Evolutionary conservation across 176 grass and related monocot genomes (phyloP).

Genomic region (Hordeum vulgare): DNA sequence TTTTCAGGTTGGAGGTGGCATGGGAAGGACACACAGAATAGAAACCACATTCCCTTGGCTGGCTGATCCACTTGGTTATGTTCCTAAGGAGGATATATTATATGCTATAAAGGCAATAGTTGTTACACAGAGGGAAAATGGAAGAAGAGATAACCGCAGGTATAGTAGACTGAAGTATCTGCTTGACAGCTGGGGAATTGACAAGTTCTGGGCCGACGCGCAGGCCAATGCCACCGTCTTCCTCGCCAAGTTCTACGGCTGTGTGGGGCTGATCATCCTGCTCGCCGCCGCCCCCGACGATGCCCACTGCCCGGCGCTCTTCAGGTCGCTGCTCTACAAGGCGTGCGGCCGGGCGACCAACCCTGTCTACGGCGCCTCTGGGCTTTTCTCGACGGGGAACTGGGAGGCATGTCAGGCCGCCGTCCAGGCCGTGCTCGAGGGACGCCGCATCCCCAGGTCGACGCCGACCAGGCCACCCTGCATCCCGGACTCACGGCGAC

Average conservation of each 20-base stretch:
- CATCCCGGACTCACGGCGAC: neutral
- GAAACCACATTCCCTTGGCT: no score
- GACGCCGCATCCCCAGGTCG: conserved; percentile 26
- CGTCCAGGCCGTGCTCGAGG: conserved; percentile 62
- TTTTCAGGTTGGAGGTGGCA: conserved; percentile 94
- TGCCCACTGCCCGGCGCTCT: conserved; percentile 31
- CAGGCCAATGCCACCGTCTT: no score
- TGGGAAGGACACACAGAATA: no score
- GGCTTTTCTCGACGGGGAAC: conserved; percentile 43
- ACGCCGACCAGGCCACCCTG: neutral
- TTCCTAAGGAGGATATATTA: no score
- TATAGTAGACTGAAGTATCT: no score
- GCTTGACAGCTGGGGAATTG: conserved; percentile 86
- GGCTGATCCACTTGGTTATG: no score
- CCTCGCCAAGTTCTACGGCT: no score
- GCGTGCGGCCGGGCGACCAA: conserved; percentile 53
- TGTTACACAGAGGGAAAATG: no score
- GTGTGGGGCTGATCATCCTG: conserved; percentile 58
- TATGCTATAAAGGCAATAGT: no score
- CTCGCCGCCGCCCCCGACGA: conserved; percentile 29
- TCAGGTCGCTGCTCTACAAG: conserved; percentile 50
- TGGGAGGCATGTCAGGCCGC: conserved; percentile 55
- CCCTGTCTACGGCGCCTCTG: conserved; percentile 55
- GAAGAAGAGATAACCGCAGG: no score
- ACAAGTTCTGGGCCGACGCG: conserved; percentile 77